Percentiles rank a stretch among this genome's conserved stretches.
Evolutionary conservation across 106 monocot genomes (phyloP).

Genomic region (Dendrobium catenatum): DNA sequence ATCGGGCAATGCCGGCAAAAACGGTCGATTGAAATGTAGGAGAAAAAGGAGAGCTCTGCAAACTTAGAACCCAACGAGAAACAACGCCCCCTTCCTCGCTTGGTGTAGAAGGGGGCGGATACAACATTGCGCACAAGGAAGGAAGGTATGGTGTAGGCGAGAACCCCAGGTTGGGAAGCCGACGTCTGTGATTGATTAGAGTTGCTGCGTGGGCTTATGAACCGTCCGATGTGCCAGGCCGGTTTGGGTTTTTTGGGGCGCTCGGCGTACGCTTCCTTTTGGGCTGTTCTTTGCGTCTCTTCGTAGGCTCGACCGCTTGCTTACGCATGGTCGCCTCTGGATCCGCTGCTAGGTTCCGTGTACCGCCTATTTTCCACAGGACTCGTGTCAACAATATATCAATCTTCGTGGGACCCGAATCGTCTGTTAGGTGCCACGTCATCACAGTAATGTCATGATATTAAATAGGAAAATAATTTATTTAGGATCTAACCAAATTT

Average conservation of each 20-base stretch:
- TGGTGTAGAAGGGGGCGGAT: constrained; percentile 6
- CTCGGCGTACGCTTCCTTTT: constrained; percentile 9
- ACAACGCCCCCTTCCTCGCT: constrained; percentile 3
- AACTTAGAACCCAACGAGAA: constrained; percentile 5
- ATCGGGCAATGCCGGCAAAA: not conserved
- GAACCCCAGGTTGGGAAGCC: not conserved
- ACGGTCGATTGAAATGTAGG: not conserved
- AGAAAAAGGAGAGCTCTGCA: not conserved
- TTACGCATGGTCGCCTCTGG: not conserved
- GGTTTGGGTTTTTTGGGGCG: constrained; percentile 4
- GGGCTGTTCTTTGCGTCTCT: constrained; percentile 11
- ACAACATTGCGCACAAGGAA: not conserved
- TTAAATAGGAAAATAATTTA: too few species aligned
- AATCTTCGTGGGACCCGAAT: not conserved
- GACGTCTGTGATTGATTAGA: not conserved
- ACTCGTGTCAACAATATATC: not conserved
- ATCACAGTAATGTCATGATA: not conserved
- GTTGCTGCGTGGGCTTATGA: not conserved
- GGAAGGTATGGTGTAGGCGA: constrained; percentile 3
- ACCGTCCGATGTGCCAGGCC: not conserved
- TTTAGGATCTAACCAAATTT: too few species aligned
- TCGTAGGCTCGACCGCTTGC: constrained; percentile 4
- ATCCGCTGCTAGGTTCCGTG: not conserved
- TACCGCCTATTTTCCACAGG: not conserved
- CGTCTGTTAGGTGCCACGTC: not conserved